Evolutionary conservation across 2,329 filamentous ascomycete genomes (phyloP), one percentile per base, ranked within the genome.

Genomic region (Periconia macrospinosa): DNA sequence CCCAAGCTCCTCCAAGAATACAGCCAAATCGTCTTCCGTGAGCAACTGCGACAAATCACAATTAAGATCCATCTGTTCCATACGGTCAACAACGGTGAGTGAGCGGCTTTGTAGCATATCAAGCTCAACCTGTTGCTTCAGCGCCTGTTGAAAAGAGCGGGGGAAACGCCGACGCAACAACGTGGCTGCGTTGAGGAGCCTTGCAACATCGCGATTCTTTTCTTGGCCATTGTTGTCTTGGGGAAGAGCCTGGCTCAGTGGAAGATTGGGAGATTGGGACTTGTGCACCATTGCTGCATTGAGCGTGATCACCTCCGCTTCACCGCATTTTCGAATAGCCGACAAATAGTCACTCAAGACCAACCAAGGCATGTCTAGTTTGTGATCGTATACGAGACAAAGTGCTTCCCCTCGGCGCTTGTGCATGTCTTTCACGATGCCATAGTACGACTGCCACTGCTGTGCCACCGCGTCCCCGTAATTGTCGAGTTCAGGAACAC

Each of bases 371-470:
- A 92, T 83, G 47, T 88, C 86, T 10, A 83, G 81, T 45, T 84
- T 81, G 0, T 82, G 73, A 65, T 97, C 94, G 51, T 90, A 86
- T 0, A 87, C 84, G 43, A 97, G 78, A 1, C 90, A 87, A 43
- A 97, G 76, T 0, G 90, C 88, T 67, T 97, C 92, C 17, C 89
- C 88, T 66, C 92, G 83, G 65, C 91, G 88, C 65, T 89, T 92
- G 69, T 97, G 92, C 41, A 99, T 78, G 69, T 96, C 92, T 13
- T 90, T 81, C 17, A 96, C 82, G 17, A 97, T 81, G 30, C 92
- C 86, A 77, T 92, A 96, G 73, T 96, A 96, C 47, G 90, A 85
- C 58, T 89, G 86, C 94, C 94, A 99, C 71, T 96, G 92, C 11
- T 84, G 82, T 67, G 94, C 89, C 49, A 88, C 86, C 30, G 90